Conservation (phyloP, 345 rosid genomes). For the Erysimum cheiranthoides region DNA sequence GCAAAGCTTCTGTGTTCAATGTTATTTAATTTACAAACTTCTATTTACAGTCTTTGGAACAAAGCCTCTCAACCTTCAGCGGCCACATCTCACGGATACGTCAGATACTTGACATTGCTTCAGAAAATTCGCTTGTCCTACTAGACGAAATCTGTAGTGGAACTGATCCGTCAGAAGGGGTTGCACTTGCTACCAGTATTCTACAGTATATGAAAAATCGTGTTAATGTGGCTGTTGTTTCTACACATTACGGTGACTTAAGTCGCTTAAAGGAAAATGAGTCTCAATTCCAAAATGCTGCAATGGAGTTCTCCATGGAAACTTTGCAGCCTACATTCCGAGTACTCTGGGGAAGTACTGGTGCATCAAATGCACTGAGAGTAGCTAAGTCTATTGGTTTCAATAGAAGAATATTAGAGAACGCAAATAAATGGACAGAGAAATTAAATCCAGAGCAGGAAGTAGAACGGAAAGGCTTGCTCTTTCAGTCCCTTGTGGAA, state of each 20-base stretch:
- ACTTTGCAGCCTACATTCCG: slow-evolving; percentile 84
- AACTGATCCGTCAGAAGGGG: slow-evolving; percentile 97
- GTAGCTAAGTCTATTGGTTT: slow-evolving; percentile 89
- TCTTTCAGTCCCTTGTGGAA: slow-evolving; percentile 74
- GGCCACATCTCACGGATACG: slow-evolving; percentile 82
- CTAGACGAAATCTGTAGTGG: slow-evolving; percentile 95
- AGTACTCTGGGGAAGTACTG: too few species aligned
- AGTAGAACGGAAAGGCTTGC: slow-evolving; percentile 62
- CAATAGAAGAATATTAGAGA: slow-evolving; percentile 60
- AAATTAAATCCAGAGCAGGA: slow-evolving; percentile 75
- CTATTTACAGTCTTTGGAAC: slow-evolving; percentile 82
- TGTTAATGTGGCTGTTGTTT: slow-evolving; percentile 73
- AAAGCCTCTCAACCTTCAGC: slow-evolving; percentile 89
- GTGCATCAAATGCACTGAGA: too few species aligned
- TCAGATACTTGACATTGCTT: slow-evolving; percentile 69
- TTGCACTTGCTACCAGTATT: slow-evolving; percentile 83
- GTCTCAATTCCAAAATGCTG: slow-evolving; percentile 78
- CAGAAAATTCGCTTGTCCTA: slow-evolving; percentile 83
- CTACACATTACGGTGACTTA: slow-evolving; percentile 91
- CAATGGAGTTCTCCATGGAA: slow-evolving; percentile 90
- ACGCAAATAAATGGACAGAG: slow-evolving; percentile 75
- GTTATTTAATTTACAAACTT: background rate
- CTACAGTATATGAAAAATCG: slow-evolving; percentile 66
- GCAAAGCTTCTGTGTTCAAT: slow-evolving; percentile 4
- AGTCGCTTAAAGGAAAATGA: slow-evolving; percentile 81